A percentile compares a stretch with the other conserved stretches of the same genome.
These are phyloP conservation scores for Przewalskia tangutica DNA, from an alignment of 257 asterid species.

Conservation along the genomic window DNA sequence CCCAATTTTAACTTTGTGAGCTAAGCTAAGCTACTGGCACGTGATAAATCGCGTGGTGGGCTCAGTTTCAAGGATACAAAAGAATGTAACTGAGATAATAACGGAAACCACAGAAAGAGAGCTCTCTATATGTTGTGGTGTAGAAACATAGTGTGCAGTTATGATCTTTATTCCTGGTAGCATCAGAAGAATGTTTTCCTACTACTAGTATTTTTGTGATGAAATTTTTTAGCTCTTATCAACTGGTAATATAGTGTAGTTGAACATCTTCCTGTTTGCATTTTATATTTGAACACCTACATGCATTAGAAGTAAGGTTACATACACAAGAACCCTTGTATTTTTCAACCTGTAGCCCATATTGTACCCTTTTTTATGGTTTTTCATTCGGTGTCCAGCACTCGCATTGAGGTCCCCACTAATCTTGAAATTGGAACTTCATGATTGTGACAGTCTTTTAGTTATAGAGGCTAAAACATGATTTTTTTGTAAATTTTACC, in stretches of 20 bases:
- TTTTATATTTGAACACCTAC: neutral
- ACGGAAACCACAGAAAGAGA: neutral
- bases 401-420: no score
- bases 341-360: no score
- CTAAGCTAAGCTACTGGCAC: neutral
- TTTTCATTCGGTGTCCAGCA: no score
- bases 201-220: neutral
- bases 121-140: neutral
- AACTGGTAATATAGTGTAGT: neutral
- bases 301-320: neutral
- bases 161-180: neutral
- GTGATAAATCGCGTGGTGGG: neutral
- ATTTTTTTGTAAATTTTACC: no score
- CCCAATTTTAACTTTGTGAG: neutral
- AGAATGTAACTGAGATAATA: neutral
- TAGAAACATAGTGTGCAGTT: neutral
- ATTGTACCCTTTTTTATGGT: no score
- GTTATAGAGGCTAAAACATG: no score
- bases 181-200: neutral
- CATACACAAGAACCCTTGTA: neutral
- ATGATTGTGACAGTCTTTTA: no score
- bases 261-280: neutral
- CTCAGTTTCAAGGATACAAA: neutral
- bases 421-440: no score
- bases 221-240: neutral